Percentiles rank a stretch among this genome's conserved stretches.
These are phyloP conservation scores for Ustulina deusta DNA, from an alignment of 2,329 filamentous ascomycete species.

Conservation along the genomic window DNA sequence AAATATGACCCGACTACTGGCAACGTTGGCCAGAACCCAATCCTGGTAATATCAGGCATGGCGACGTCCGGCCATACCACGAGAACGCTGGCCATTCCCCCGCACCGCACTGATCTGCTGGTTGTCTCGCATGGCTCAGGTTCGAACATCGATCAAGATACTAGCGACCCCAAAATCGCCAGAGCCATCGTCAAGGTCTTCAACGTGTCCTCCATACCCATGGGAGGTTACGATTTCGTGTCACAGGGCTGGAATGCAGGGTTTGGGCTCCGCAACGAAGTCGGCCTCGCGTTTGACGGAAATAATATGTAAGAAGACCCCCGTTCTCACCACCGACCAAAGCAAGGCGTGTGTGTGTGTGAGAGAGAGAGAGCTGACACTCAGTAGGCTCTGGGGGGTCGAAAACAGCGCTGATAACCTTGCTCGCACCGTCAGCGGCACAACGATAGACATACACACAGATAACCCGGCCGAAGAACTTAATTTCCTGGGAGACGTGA, in stretches of 20 bases:
- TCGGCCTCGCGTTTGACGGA: slow-evolving; percentile 58
- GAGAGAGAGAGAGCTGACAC: slow-evolving; percentile 11
- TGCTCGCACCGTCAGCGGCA: slow-evolving; percentile 57
- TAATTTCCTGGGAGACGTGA: slow-evolving; percentile 72
- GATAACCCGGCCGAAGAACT: slow-evolving; percentile 75
- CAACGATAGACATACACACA: slow-evolving; percentile 62
- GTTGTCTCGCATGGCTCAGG: slow-evolving; percentile 68
- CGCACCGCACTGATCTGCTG: slow-evolving; percentile 61
- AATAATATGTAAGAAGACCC: slow-evolving; percentile 59
- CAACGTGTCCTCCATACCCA: slow-evolving; percentile 43
- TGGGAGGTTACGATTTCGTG: slow-evolving; percentile 55
- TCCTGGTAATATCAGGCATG: slow-evolving; percentile 66
- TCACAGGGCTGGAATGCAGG: slow-evolving; percentile 54
- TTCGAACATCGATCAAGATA: slow-evolving; percentile 64
- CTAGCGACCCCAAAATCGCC: slow-evolving; percentile 60
- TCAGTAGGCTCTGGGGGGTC: slow-evolving; percentile 59
- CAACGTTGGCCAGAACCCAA: slow-evolving; percentile 52
- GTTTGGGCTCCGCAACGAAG: slow-evolving; percentile 73
- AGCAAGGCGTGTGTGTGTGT: not conserved
- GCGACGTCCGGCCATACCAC: slow-evolving; percentile 64
- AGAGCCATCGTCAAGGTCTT: slow-evolving; percentile 68
- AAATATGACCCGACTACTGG: slow-evolving; percentile 62
- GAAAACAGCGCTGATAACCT: slow-evolving; percentile 74
- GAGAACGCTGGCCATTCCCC: slow-evolving; percentile 66
- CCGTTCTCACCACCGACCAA: not conserved